A percentile compares a stretch with the other conserved stretches of the same genome.
These are phyloP conservation scores for Trichoderma sp. DNA, from an alignment of 2,329 filamentous ascomycete genomes.

Conservation along the genomic window DNA sequence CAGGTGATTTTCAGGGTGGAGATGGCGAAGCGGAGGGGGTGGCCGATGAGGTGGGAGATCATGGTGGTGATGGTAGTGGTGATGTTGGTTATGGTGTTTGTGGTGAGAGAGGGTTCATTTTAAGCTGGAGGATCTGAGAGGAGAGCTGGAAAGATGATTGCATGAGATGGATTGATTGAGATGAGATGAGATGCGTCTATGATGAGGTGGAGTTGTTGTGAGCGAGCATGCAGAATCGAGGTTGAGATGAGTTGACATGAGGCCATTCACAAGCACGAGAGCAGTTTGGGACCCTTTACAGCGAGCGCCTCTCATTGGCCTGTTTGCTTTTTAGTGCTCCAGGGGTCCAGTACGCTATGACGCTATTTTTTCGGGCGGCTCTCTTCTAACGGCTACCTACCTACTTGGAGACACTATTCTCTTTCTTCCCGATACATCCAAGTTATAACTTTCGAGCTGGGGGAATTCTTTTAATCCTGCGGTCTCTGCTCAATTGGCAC, in stretches of 20 bases:
- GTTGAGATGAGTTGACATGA: background rate
- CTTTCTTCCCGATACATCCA: no score
- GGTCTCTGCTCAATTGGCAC: background rate
- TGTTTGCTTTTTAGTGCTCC: background rate
- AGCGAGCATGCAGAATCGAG: background rate
- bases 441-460: background rate
- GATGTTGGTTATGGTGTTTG: background rate
- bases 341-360: constrained; percentile 2
- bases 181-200: background rate
- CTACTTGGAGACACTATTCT: background rate
- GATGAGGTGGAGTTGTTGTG: background rate
- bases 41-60: constrained; percentile 41
- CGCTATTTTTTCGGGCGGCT: constrained; percentile 8
- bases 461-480: background rate
- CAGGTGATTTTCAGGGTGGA: constrained; percentile 44
- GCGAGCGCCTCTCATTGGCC: background rate
- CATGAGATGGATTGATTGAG: background rate
- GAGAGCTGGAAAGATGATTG: background rate
- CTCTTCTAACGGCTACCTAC: background rate
- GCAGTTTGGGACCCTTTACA: background rate
- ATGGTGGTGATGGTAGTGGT: constrained; percentile 17
- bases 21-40: constrained; percentile 42
- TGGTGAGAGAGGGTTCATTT: background rate
- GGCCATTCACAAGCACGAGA: background rate
- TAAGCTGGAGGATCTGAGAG: background rate